phyloP scores from a whole-genome alignment of 371 early-diverging fungal species.

The Mortierella polycephala region DNA sequence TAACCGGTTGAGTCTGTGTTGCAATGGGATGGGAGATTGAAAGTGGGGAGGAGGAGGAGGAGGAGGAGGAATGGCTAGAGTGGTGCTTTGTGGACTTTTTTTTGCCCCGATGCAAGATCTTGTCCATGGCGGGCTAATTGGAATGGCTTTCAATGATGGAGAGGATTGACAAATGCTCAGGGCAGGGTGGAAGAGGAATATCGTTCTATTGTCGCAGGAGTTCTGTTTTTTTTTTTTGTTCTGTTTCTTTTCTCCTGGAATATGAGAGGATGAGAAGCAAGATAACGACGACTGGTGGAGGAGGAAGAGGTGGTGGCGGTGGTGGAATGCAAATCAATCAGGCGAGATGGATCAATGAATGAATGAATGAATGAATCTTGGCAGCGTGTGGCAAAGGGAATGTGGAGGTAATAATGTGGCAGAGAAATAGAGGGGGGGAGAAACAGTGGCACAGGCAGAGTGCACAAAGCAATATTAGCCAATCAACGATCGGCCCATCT shows the following conservation, averaged over 20 bases:
- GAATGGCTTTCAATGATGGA: constrained; percentile 8
- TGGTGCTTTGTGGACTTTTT: constrained; percentile 22
- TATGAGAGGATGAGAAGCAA: not conserved
- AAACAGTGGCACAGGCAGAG: too few relatives aligned
- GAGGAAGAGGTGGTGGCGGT: too few relatives aligned
- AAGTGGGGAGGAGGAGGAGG: constrained; percentile 20
- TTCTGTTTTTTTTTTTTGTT: not conserved
- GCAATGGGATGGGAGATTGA: constrained; percentile 28
- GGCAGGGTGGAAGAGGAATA: constrained; percentile 42
- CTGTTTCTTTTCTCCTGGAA: constrained; percentile 1
- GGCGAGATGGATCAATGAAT: too few relatives aligned
- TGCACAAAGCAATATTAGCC: too few relatives aligned
- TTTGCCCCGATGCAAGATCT: constrained; percentile 23
- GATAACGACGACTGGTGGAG: too few relatives aligned
- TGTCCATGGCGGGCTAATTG: constrained; percentile 19
- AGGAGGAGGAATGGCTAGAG: constrained; percentile 4
- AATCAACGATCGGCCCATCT: too few relatives aligned
- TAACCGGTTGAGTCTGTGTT: constrained; percentile 1
- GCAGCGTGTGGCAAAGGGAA: too few relatives aligned
- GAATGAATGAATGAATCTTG: too few relatives aligned
- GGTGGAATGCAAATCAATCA: too few relatives aligned
- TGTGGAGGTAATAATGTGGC: too few relatives aligned
- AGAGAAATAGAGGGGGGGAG: too few relatives aligned
- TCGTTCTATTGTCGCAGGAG: not conserved
- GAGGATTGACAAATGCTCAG: constrained; percentile 14